Percentiles rank a stretch among this genome's conserved stretches.
These are phyloP conservation scores for Lactarius psammicola DNA, from an alignment of 768 basidiomycete species.

Conservation along the genomic window DNA sequence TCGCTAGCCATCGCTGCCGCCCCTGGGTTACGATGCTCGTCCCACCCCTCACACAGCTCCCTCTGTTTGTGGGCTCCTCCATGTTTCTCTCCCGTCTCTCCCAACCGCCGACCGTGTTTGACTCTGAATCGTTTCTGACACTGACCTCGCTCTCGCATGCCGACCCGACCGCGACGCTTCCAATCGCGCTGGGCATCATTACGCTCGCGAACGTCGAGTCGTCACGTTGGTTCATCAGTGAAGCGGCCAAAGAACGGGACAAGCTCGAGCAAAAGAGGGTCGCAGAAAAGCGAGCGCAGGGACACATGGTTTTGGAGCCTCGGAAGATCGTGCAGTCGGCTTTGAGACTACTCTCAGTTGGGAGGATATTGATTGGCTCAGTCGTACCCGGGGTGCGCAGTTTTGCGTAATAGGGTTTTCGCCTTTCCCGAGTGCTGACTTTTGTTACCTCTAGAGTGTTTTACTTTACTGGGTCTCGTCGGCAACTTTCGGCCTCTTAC, in stretches of 20 bases:
- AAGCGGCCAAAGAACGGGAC: conserved; percentile 53
- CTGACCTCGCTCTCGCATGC: conserved; percentile 67
- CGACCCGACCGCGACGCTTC: conserved; percentile 67
- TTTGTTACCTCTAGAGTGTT: conserved; percentile 48
- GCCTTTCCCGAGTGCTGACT: conserved; percentile 8
- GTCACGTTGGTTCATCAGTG: conserved; percentile 66
- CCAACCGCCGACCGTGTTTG: conserved; percentile 60
- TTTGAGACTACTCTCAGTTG: conserved; percentile 57
- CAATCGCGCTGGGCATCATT: conserved; percentile 67
- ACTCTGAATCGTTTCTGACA: conserved; percentile 74
- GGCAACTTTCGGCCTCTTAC: conserved; percentile 67
- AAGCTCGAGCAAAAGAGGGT: conserved; percentile 48
- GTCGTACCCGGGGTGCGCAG: conserved; percentile 67
- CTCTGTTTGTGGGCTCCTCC: conserved; percentile 68
- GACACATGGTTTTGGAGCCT: conserved; percentile 47
- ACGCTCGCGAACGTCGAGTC: conserved; percentile 81
- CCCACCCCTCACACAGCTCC: conserved; percentile 66
- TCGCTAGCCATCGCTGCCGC: conserved; percentile 54
- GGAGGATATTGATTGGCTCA: conserved; percentile 63
- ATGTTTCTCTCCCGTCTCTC: conserved; percentile 56
- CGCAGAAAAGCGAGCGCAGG: conserved; percentile 43
- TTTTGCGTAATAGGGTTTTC: background rate
- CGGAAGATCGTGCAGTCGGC: conserved; percentile 52
- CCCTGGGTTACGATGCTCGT: conserved; percentile 56
- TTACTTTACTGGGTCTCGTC: conserved; percentile 78